Conservation (phyloP, 1,284 basidiomycete species). For the Meripilus lineatus region DNA sequence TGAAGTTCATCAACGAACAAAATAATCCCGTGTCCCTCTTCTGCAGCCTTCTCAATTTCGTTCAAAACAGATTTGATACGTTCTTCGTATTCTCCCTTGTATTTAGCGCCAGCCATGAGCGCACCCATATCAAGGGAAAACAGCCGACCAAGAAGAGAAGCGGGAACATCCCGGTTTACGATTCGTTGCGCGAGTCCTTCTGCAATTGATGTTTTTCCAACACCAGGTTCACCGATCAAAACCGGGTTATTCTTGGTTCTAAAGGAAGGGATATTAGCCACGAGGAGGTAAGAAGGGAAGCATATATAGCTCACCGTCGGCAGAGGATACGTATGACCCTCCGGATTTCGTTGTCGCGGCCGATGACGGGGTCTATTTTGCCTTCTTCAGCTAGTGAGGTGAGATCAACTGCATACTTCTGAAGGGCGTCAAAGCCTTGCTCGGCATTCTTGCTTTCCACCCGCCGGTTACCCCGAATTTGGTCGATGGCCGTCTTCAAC, state of each 20-base stretch:
- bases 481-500: constrained; percentile 77
- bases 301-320: constrained; percentile 43
- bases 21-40: constrained; percentile 82
- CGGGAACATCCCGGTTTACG: constrained; percentile 92
- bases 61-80: constrained; percentile 90
- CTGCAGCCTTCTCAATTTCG: constrained; percentile 90
- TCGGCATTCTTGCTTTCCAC: constrained; percentile 82
- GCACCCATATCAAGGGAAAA: constrained; percentile 92
- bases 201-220: constrained; percentile 91
- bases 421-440: constrained; percentile 82
- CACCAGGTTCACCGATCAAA: constrained; percentile 90
- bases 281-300: neutral
- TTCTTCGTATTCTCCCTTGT: constrained; percentile 97
- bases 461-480: constrained; percentile 75
- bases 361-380: constrained; percentile 92
- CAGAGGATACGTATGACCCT: constrained; percentile 76
- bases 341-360: constrained; percentile 86
- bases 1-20: constrained; percentile 96
- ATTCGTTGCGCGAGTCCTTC: constrained; percentile 97
- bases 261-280: neutral
- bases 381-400: constrained; percentile 86
- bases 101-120: constrained; percentile 94
- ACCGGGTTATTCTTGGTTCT: constrained; percentile 93
- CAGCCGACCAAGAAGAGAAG: constrained; percentile 80
- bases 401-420: constrained; percentile 82